Evolutionary conservation across 768 basidiomycete genomes (phyloP), one percentile per base, ranked within the genome.

Genomic region (Leucocoprinus birnbaumii): DNA sequence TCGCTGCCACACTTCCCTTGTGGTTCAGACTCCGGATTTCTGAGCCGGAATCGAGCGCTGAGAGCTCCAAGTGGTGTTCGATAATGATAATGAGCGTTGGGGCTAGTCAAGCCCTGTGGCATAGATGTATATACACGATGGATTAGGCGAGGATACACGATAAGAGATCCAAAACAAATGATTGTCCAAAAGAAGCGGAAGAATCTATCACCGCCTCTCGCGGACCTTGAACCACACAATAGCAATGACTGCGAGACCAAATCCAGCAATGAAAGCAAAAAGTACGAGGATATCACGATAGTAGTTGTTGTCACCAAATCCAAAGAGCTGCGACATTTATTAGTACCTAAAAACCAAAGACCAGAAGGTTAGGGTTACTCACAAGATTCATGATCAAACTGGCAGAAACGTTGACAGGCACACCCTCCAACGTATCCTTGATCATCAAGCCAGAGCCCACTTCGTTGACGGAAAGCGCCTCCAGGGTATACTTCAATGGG

Each of bases 391-490:
- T 91, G 64, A 98, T 95, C 59, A 95, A 66, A 47, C 73, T 74
- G 0, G 94, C 95, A 2, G 87, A 89, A 48, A 96, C 78, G 47
- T 83, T 68, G 37, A 98, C 80, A 1, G 89, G 89, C 11, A 96
- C 94, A 40, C 94, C 94, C 59, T 84, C 78, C 21, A 95, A 68
- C 4, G 75, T 77, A 70, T 94, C 93, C 55, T 81, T 57, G 26
- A 97, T 97, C 83, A 86, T 82, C 31, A 97, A 73, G 2, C 94
- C 95, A 3, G 90, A 87, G 37, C 84, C 84, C 14, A 98, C 92
- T 66, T 98, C 95, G 64, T 98, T 98, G 35, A 97, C 89, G 11
- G 87, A 77, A 14, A 97, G 74, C 4, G 95, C 95, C 65, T 93
- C 91, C n/a, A 91, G 74, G 22, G 78, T 75, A 66, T 84, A 92